Evolutionary conservation across 768 basidiomycete genomes (phyloP).

Genomic region (Lentinula guzmanii): DNA sequence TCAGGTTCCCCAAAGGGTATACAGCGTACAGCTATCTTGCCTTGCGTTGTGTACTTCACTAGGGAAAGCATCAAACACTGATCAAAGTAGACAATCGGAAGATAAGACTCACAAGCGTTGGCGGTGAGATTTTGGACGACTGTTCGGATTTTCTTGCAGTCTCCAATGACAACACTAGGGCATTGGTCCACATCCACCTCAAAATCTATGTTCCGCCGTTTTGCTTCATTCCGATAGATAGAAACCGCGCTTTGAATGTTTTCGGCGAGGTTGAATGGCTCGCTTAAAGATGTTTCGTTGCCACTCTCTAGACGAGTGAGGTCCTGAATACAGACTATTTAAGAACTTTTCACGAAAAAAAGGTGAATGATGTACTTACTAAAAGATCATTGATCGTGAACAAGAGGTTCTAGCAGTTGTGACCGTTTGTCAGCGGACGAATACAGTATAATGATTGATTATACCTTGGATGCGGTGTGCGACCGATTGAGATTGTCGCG

Average conservation of each 20-base stretch:
- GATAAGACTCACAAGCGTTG: conserved; percentile 50
- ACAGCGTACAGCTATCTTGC: conserved; percentile 57
- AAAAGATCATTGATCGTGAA: conserved; percentile 84
- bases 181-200: conserved; percentile 45
- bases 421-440: not conserved
- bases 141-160: conserved; percentile 66
- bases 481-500: conserved; percentile 67
- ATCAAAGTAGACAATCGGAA: not conserved
- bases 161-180: conserved; percentile 62
- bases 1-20: conserved; percentile 43
- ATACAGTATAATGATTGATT: not conserved
- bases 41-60: conserved; percentile 70
- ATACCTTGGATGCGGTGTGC: conserved; percentile 69
- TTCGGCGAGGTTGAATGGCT: conserved; percentile 63
- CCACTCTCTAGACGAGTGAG: conserved; percentile 74
- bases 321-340: conserved; percentile 34
- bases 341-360: not conserved
- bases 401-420: conserved; percentile 46
- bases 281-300: conserved; percentile 67
- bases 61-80: not conserved
- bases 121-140: conserved; percentile 75
- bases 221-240: conserved; percentile 63
- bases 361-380: conserved; percentile 21
- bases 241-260: conserved; percentile 57
- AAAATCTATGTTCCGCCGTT: conserved; percentile 55